A percentile compares a stretch with the other conserved stretches of the same genome.
phyloP scores from a whole-genome alignment of 108 stramenopile genomes.

The Stephanodiscus triporus region DNA sequence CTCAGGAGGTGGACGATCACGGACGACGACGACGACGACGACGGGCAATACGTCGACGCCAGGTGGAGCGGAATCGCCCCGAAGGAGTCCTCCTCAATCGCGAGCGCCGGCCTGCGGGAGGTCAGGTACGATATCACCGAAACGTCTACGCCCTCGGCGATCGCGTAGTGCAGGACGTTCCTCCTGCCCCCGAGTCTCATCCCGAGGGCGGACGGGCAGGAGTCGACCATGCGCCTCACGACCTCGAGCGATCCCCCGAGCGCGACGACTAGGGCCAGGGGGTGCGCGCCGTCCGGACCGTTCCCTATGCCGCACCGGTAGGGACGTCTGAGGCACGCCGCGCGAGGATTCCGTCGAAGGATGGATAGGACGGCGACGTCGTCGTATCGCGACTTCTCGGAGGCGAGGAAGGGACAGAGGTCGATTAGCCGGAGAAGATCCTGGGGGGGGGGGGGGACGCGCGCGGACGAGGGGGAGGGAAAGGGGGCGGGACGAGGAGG shows the following conservation, averaged over 20 bases:
- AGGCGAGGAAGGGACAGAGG: conserved; percentile 42
- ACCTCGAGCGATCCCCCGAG: conserved; percentile 39
- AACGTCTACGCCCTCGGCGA: conserved; percentile 34
- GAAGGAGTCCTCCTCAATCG: conserved; percentile 36
- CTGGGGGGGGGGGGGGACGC: not conserved
- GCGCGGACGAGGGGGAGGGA: too few relatives aligned
- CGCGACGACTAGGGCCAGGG: conserved; percentile 33
- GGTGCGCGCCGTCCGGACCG: conserved; percentile 6
- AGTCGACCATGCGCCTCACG: conserved; percentile 25
- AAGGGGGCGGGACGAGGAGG: too few relatives aligned
- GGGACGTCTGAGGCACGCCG: conserved; percentile 13
- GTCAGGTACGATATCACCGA: conserved; percentile 30
- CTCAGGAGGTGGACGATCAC: conserved; percentile 13
- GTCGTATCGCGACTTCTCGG: conserved; percentile 30
- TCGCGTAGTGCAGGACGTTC: conserved; percentile 35
- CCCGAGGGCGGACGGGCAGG: conserved; percentile 30
- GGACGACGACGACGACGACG: conserved; percentile 2
- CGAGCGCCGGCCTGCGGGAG: conserved; percentile 10
- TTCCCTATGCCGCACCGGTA: conserved; percentile 44
- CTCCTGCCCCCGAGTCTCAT: conserved; percentile 27
- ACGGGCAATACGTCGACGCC: conserved; percentile 33
- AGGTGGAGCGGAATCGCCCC: conserved; percentile 33
- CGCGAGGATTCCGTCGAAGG: conserved; percentile 23
- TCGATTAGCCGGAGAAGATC: conserved; percentile 33
- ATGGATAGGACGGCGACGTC: conserved; percentile 23